Evolutionary conservation across 2,329 filamentous ascomycete species (phyloP).

Genomic region (Trichoderma guizhouense): DNA sequence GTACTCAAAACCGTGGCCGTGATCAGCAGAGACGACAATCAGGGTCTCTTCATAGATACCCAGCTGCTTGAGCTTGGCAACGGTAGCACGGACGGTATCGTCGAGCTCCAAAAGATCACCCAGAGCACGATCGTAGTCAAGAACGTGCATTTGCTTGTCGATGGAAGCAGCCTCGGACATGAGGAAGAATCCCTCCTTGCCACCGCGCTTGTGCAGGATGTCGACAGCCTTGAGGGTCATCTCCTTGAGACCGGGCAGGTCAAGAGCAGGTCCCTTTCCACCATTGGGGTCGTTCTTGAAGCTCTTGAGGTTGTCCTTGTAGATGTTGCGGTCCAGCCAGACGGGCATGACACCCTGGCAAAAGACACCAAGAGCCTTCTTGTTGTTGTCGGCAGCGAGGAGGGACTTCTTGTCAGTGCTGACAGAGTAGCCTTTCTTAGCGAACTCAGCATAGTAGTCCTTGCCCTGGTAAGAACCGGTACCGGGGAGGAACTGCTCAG

Average conservation of each 20-base stretch:
- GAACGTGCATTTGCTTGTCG: constrained; percentile 84
- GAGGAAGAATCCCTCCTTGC: constrained; percentile 75
- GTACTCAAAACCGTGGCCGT: constrained; percentile 80
- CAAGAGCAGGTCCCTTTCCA: constrained; percentile 59
- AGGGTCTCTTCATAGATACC: constrained; percentile 71
- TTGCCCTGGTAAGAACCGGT: constrained; percentile 63
- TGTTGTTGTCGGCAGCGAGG: constrained; percentile 50
- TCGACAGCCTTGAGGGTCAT: constrained; percentile 88
- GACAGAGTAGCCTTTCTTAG: constrained; percentile 68
- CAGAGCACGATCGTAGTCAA: constrained; percentile 82
- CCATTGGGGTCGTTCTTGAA: constrained; percentile 69
- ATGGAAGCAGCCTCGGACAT: constrained; percentile 85
- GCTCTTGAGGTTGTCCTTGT: constrained; percentile 63
- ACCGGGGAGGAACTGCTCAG: constrained; percentile 72
- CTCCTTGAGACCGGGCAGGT: constrained; percentile 80
- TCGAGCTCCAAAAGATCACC: constrained; percentile 83
- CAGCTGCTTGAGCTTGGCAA: constrained; percentile 64
- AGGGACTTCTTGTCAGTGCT: constrained; percentile 73
- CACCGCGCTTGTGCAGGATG: constrained; percentile 64
- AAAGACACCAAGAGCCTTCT: constrained; percentile 74
- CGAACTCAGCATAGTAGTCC: constrained; percentile 77
- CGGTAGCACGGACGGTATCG: constrained; percentile 73
- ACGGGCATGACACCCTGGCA: constrained; percentile 71
- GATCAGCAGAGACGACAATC: constrained; percentile 78
- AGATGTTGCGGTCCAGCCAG: constrained; percentile 84